Base-by-base conservation (phyloP, 202 grass and related monocot species). In the Sporobolus alterniflorus region DNA sequence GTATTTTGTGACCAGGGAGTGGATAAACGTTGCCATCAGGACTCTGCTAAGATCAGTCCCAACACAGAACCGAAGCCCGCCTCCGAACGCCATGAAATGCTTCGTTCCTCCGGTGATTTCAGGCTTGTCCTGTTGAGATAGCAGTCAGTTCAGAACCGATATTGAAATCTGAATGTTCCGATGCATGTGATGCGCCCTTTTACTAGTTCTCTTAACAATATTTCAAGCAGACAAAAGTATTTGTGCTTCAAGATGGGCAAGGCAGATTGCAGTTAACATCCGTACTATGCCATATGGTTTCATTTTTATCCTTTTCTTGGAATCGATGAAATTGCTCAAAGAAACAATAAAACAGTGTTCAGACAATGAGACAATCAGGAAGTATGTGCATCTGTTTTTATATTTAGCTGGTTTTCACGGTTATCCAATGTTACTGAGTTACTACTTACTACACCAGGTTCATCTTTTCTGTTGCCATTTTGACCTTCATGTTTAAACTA, bases 51-150 rank as follows among this genome's bases (percentile, higher is more conserved):
- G 80, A 79, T 97, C 89, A 21, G 94, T 83, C 14, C 94, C 94
- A 4, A 97, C 91, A 41, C 94, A 97, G 64, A 92, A 97, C 40
- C 94, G 84, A 50, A 94, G 68, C 14, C 94, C 94, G 11, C 87
- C 94, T 81, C 94, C 94, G 64, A 97, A 94, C 6, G 91, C 94
- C 91, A 97, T 89, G 80, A 94, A 97, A 66, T 94, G 84, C 72
- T 90, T 97, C 12, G 94, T 92, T 48, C 91, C 94, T 28, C 94
- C 89, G 12, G 78, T 85, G 72, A 97, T 85, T 68, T 97, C 89
- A 71, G 89, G 89, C 39, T 92, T 92, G 36, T 26, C 84, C 94
- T 97, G 86, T 60, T 75, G 34, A 76, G 44, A 57, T 11, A 75
- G 69, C 6, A 51, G 40, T n/a, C 12, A 70, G 11, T 50, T 89